Percentiles rank a stretch among this genome's conserved stretches.
These are phyloP conservation scores for Fusarium virguliforme DNA, from an alignment of 2,329 filamentous ascomycete genomes.

Conservation along the genomic window DNA sequence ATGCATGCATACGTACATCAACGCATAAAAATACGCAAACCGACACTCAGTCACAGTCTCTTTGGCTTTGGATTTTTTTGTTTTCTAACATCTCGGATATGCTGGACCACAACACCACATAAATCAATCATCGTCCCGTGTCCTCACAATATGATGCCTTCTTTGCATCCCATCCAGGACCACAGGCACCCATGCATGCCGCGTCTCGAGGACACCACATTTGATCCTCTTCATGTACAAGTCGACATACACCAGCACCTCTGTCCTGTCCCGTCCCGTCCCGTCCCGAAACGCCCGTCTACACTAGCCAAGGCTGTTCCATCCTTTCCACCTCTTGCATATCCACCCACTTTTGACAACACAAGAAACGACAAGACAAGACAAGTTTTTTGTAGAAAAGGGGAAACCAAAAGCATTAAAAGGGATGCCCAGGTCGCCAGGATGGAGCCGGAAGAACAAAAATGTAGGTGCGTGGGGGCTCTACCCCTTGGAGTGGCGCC, in stretches of 20 bases:
- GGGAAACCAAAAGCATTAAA: slow-evolving; percentile 46
- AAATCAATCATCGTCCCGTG: slow-evolving; percentile 21
- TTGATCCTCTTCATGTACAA: slow-evolving; percentile 50
- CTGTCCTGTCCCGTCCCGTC: slow-evolving; percentile 1
- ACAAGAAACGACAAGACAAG: slow-evolving; percentile 44
- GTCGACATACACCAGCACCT: slow-evolving; percentile 44
- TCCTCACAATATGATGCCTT: slow-evolving; percentile 19
- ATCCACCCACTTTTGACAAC: slow-evolving; percentile 38
- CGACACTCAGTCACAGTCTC: slow-evolving; percentile 36
- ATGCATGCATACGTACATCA: no score
- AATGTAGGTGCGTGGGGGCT: slow-evolving; percentile 46
- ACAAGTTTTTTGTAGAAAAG: slow-evolving; percentile 31
- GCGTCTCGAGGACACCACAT: slow-evolving; percentile 37
- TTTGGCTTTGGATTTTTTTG: slow-evolving; percentile 39
- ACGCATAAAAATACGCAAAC: not conserved
- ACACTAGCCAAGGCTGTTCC: slow-evolving; percentile 42
- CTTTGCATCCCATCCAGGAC: slow-evolving; percentile 20
- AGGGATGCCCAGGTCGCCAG: slow-evolving; percentile 49
- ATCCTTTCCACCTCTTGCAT: slow-evolving; percentile 45
- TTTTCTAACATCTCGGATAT: slow-evolving; percentile 47
- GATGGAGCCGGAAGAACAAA: slow-evolving; percentile 50
- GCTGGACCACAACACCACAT: slow-evolving; percentile 37
- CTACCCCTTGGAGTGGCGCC: slow-evolving; percentile 50
- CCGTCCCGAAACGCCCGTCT: slow-evolving; percentile 38
- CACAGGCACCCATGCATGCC: slow-evolving; percentile 38